Base-by-base conservation (phyloP, 2,329 filamentous ascomycete genomes). In the Beauveria australis region DNA sequence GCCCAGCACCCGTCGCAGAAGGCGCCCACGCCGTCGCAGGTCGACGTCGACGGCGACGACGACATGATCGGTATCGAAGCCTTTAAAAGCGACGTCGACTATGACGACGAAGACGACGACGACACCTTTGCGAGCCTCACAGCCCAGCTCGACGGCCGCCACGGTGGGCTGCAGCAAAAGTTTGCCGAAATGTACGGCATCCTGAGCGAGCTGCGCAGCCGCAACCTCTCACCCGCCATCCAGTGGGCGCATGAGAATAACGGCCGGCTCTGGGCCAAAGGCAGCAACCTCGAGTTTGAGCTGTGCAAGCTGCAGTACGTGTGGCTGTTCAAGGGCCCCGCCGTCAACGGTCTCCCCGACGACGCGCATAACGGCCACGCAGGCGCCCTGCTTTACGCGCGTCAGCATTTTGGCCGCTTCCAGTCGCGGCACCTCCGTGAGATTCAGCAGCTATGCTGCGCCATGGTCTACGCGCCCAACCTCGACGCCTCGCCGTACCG, bases 251-350 rank as follows among this genome's bases (percentile, higher is more conserved):
- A 86, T 43, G 71, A 80, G 28, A 88, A 97, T 68, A 87, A 86
- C 62, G 73, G 75, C 5, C 79, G 86, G 28, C 80, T 99, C 3
- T 91, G 96, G 69, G 81, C 83, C 4, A 84, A 91, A 53, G 93
- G 92, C 3, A 96, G 91, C 69, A 96, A 96, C 67, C 83, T 99
- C 2, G 93, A 97, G 71, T 99, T 97, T 65, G 93, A 99, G 69
- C 85, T 99, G 2, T 91, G 88, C 75, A 89, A 91, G 65, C 79
- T 97, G 19, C 91, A 96, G 67, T 99, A 90, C 67, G 83, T 97
- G 40, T 93, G 90, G 83, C 81, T 97, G 1, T 96, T 95, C 74
- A 85, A 88, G 64, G 87, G 88, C 0, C 74, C 78, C 0, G 62
- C 69, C 1, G 71, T 80, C 12, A 83, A 84, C 64, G 81, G 83